Conservation (phyloP, 1,284 basidiomycete genomes). For the Naganishia sp. region DNA sequence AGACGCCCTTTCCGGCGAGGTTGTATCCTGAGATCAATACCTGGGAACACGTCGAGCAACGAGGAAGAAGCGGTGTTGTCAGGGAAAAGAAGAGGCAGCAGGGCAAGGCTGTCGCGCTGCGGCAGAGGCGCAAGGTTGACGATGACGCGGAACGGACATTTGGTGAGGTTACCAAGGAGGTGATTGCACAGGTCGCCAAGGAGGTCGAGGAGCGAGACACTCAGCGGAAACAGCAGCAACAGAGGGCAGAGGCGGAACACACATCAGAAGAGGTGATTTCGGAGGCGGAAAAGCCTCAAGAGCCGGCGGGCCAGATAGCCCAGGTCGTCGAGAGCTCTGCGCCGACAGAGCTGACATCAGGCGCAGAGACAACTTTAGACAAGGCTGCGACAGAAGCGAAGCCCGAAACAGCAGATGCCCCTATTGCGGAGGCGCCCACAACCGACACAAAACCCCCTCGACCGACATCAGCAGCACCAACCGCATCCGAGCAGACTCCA, state of each 20-base stretch:
- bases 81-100: constrained; percentile 4
- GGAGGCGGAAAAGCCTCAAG: not conserved
- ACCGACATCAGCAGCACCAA: not conserved
- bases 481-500: constrained; percentile 4
- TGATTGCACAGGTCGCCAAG: constrained; percentile 9
- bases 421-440: not conserved
- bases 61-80: not conserved
- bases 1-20: not conserved
- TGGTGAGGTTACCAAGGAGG: constrained; percentile 4
- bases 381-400: not conserved
- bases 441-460: not conserved
- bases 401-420: not conserved
- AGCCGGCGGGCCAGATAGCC: not conserved
- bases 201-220: not conserved
- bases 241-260: not conserved
- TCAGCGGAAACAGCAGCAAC: not conserved
- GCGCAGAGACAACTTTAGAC: not conserved
- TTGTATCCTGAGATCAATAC: constrained; percentile 19
- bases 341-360: not conserved
- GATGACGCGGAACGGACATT: not conserved
- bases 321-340: not conserved
- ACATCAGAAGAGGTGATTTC: not conserved
- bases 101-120: constrained; percentile 1
- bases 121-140: not conserved
- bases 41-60: constrained; percentile 6